Base-by-base conservation (phyloP, 768 basidiomycete genomes). In the Rickenella mellea region DNA sequence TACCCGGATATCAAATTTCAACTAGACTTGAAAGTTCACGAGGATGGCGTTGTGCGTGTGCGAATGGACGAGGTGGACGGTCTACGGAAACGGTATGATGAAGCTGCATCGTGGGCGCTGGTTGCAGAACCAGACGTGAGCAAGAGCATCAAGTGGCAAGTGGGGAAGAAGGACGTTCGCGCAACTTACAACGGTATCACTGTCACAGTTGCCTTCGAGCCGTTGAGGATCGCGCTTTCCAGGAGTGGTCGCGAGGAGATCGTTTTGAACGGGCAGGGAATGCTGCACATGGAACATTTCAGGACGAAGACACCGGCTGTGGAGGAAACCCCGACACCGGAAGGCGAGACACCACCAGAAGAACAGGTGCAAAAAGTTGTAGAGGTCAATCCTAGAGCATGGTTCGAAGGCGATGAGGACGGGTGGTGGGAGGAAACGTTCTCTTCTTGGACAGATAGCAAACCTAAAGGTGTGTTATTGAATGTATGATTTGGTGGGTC, bases 271-370 rank as follows among this genome's bases (percentile, higher is more conserved):
- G 90, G 87, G 2, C 73, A 79, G 29, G 87, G 88, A 1, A 70
- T 99, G 24, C 68, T 99, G 48, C 93, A 98, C 51, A 93, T 99
- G 94, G 96, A 99, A 56, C 96, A 98, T 61, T 97, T 93, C 71
- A 84, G 88, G 52, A 70, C 69, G 17, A 80, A 83, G 55, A 58
- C 62, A n/a, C 60, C 65, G 8, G 41, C 44, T 11, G 55, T 52
- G 38, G 63, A 55, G 7, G 63, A 67, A 47, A 67, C 26, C 49
- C 66, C 6, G 68, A 71, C 60, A 46, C 66, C 59, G 32, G 74
- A 73, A 43, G 70, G 68, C 22, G 60, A 67, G 9, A 62, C 73
- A 21, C n/a, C n/a, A n/a, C n/a, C n/a, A n/a, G 65, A 64, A 17
- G 55, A 50, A 5, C 53, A 53, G 17, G 59, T 61, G 12, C 80